Conservation (phyloP, 2,329 filamentous ascomycete species). For the Alternaria conjuncta region DNA sequence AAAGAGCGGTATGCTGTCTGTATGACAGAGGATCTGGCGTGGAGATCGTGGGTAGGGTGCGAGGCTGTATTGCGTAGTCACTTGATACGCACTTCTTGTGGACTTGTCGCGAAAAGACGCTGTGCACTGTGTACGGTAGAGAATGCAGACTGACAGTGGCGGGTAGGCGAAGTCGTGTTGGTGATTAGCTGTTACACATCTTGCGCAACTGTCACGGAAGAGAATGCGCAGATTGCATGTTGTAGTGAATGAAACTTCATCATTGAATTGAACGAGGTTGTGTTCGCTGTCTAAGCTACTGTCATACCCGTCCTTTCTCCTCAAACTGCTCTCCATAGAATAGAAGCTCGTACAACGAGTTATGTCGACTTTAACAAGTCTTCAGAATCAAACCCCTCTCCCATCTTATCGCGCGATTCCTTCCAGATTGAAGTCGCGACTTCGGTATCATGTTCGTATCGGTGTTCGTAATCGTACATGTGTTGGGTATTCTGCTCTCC, state of each 20-base stretch:
- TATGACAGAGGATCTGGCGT: no score
- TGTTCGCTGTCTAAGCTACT: background rate
- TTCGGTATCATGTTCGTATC: background rate
- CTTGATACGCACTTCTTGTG: no score
- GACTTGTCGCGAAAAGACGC: no score
- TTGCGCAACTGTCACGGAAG: no score
- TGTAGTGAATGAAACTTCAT: background rate
- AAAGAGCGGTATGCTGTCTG: background rate
- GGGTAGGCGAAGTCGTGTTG: no score
- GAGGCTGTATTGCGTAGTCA: no score
- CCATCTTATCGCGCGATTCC: background rate
- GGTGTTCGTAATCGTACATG: background rate
- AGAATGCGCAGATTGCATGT: no score
- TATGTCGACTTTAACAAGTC: background rate
- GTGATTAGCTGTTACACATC: no score
- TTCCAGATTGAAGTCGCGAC: background rate
- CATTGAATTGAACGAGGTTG: background rate
- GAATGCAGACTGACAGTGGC: no score
- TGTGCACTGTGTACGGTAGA: no score
- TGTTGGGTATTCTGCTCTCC: conserved; percentile 1
- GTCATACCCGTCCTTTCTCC: background rate
- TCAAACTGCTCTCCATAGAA: background rate
- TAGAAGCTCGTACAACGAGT: background rate
- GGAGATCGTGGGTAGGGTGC: no score
- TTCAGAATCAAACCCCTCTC: background rate